Percentiles rank a stretch among this genome's conserved stretches.
These are phyloP conservation scores for Mycena alexandri DNA, from an alignment of 768 basidiomycete genomes.

Conservation along the genomic window DNA sequence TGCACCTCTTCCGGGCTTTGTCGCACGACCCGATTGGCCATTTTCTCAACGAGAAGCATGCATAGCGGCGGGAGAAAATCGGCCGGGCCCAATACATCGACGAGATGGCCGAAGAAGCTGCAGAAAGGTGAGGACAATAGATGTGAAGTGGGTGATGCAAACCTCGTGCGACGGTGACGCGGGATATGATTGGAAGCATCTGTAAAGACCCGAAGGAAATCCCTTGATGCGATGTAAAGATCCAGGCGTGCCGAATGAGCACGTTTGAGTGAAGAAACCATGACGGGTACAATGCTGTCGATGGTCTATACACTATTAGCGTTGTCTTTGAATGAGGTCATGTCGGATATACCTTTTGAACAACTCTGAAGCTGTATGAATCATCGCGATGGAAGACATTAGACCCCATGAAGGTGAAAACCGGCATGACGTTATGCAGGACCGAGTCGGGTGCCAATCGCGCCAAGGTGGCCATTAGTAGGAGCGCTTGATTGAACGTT, in stretches of 20 bases:
- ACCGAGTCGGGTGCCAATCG: constrained; percentile 91
- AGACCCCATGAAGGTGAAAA: constrained; percentile 99
- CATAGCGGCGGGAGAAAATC: constrained; percentile 87
- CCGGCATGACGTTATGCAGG: constrained; percentile 95
- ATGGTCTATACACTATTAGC: constrained; percentile 72
- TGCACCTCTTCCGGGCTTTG: constrained; percentile 72
- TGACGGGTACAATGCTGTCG: constrained; percentile 93
- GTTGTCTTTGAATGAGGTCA: background rate
- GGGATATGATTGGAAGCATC: constrained; percentile 94
- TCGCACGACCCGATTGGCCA: constrained; percentile 75
- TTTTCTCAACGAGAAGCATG: constrained; percentile 88
- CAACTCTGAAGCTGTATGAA: constrained; percentile 93
- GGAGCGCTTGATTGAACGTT: constrained; percentile 91
- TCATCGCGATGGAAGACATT: constrained; percentile 98
- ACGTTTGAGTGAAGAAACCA: constrained; percentile 82
- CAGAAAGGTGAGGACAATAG: constrained; percentile 22
- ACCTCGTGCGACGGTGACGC: constrained; percentile 92
- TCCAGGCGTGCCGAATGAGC: constrained; percentile 66
- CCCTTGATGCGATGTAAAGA: constrained; percentile 77
- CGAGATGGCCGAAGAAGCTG: constrained; percentile 92
- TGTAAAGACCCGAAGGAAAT: constrained; percentile 92
- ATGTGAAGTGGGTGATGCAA: constrained; percentile 6
- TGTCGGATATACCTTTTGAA: constrained; percentile 78
- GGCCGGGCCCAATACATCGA: constrained; percentile 81
- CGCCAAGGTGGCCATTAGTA: constrained; percentile 88